Base-by-base conservation (phyloP, 148 eudicot species). In the Vaccinium myrtillus region DNA sequence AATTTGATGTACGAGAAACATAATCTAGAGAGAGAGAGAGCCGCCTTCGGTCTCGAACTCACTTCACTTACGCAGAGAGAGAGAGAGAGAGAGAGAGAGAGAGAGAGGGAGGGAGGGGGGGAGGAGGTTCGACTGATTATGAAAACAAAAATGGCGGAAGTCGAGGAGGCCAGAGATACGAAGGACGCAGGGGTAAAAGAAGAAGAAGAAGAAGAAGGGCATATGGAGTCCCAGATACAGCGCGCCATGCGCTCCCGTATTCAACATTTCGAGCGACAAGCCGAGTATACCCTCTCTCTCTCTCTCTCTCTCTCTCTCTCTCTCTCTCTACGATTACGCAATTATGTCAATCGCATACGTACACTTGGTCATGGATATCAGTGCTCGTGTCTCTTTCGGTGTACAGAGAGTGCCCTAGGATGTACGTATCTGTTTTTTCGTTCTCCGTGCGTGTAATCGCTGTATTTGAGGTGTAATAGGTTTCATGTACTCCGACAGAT, bases 221-320 rank as follows among this genome's bases (percentile, higher is more conserved):
- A 27, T 50, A 53, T 87, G 46, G 88, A 90, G 80, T 56, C 81
- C 30, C 85, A 63, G 84, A 76, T 90, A 61, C 49, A 81, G 83
- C 75, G 27, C 10, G 91, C 97, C 46, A 81, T 95, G 77, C 36
- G 69, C 56, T 83, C 93, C n/a, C 94, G 95, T 77, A 73, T 90
- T 53, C 82, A 87, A 5, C 89, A 95, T 91, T 91, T 95, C 93
- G 82, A 84, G 49, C 88, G 93, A 25, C 92, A 92, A 84, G 89
- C 97, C 71, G 95, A 95, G 98, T 95, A 90, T 3, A 39, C 48
- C 4, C 53, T 43, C 15, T n/a, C n/a, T n/a, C n/a, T n/a, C n/a
- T n/a, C n/a, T n/a, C 80, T 73, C 77, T 82, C 65, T 50, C 49
- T 83, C 87, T 86, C 55, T 70, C 30, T 27, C 30, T 27, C 30